Base-by-base conservation (phyloP, 352 stramenopile species). In the Globisporangium recalcitrans region DNA sequence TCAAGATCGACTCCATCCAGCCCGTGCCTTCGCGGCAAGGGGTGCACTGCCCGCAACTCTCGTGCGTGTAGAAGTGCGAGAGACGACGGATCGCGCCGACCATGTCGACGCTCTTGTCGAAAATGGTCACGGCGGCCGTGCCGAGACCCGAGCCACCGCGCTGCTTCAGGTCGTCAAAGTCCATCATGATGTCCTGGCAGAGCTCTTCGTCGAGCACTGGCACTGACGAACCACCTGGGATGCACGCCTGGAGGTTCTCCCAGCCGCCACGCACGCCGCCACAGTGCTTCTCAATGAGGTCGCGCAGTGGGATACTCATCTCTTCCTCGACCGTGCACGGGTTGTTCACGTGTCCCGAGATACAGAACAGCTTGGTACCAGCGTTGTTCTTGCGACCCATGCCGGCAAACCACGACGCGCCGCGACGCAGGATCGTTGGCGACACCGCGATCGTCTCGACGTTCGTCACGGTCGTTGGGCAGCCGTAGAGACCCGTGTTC, bases 341-440 rank as follows among this genome's bases (percentile, higher is more conserved):
- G 77, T 99, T 99, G 83, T 99, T 99, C 24, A 99, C 97, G 77
- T 99, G 97, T 36, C 97, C 97, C n/a, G 94, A 99, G 73, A 99
- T 99, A 64, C 89, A 98, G 73, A 99, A 99, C 1, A 99, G 87
- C 82, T 99, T 99, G 34, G 97, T 99, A 55, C 97, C 97, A 54
- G 87, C 69, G 75, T 99, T 99, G 81, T 99, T 99, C 72, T 98
- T 96, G 67, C 98, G 96, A 58, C 97, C 97, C 52, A 99, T 95
- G 29, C 85, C 76, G 34, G 83, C 77, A 75, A 99, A 99, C 97
- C 97, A 99, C 62, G 81, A 93, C 14, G 84, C 85, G 63, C 97
- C 97, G 51, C 97, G 89, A 69, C 97, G 88, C 38, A 99, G 77
- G 67, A 99, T 99, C 42, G 97, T 99, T 7, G 97, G 97, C 31